These are phyloP conservation scores for Colletotrichum filicis DNA, from an alignment of 2,329 filamentous ascomycete genomes.

Conservation along the genomic window DNA sequence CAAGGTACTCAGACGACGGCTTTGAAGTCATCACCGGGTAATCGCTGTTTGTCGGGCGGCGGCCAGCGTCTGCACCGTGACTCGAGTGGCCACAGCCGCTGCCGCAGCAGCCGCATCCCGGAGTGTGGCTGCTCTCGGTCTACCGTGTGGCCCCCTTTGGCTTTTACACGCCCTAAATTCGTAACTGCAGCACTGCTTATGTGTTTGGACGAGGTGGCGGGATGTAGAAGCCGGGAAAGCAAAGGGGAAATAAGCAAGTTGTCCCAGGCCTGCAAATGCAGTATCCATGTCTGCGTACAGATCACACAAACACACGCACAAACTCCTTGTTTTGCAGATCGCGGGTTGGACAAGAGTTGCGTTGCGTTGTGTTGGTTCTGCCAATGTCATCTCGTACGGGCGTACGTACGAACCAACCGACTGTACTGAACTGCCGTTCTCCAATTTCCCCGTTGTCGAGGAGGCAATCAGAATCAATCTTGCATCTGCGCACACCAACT, in stretches of 20 bases:
- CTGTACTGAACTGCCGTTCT: background rate
- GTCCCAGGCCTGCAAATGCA: slow-evolving; percentile 8
- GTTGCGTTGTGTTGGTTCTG: background rate
- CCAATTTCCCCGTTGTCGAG: background rate
- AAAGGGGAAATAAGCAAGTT: background rate
- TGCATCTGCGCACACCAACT: background rate
- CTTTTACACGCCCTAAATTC: background rate
- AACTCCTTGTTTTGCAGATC: slow-evolving; percentile 24
- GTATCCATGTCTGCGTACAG: slow-evolving; percentile 10
- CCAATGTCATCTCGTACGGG: background rate
- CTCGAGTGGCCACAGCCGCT: background rate
- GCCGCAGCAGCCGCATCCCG: background rate
- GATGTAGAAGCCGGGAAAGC: background rate
- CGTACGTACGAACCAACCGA: background rate
- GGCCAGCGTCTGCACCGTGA: slow-evolving; percentile 12
- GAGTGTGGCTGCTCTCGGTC: background rate
- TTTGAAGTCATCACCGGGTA: background rate
- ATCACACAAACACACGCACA: slow-evolving; percentile 9
- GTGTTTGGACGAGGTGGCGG: background rate
- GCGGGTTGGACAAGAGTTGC: slow-evolving; percentile 6
- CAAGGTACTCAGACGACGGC: no score
- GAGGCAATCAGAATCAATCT: background rate
- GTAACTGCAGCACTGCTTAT: background rate
- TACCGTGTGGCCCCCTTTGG: background rate
- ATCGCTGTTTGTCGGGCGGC: background rate